phyloP scores from a whole-genome alignment of 495 filamentous ascomycete species.

The Viridothelium virens region DNA sequence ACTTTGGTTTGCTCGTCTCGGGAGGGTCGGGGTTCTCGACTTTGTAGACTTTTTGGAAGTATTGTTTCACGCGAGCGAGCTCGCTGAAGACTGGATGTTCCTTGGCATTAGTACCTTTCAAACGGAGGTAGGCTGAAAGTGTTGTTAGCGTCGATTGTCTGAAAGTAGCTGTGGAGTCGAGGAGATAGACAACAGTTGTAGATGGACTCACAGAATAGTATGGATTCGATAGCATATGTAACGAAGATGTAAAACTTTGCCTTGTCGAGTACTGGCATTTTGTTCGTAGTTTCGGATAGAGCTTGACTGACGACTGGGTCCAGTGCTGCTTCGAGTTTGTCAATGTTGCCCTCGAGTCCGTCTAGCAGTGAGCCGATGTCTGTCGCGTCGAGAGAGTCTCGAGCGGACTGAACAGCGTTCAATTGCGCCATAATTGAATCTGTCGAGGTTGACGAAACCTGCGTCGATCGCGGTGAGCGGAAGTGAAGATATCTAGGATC shows the following conservation, averaged over 20 bases:
- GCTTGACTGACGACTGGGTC: slow-evolving; percentile 56
- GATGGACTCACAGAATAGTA: slow-evolving; percentile 51
- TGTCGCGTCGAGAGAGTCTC: slow-evolving; percentile 16
- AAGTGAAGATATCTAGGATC: not conserved
- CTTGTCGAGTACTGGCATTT: slow-evolving; percentile 83
- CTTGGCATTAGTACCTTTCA: slow-evolving; percentile 72
- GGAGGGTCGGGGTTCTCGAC: slow-evolving; percentile 39
- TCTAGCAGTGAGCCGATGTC: slow-evolving; percentile 44
- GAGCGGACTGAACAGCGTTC: not conserved
- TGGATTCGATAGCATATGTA: slow-evolving; percentile 84
- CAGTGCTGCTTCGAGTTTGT: slow-evolving; percentile 67
- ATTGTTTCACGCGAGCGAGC: slow-evolving; percentile 75
- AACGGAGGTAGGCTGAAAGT: slow-evolving; percentile 49
- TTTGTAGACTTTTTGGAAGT: slow-evolving; percentile 84
- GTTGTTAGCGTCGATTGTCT: not conserved
- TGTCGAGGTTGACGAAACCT: not conserved
- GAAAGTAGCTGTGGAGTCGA: not conserved
- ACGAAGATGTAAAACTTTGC: slow-evolving; percentile 80
- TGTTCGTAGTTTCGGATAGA: slow-evolving; percentile 59
- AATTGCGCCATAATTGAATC: not conserved
- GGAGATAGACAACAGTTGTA: slow-evolving; percentile 45
- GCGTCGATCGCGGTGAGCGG: not conserved
- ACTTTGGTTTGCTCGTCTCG: slow-evolving; percentile 40
- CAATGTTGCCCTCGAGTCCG: slow-evolving; percentile 64
- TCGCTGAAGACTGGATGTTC: slow-evolving; percentile 79